Evolutionary conservation across 179 eudicot species (phyloP).

Genomic region (Camellia oleifera): DNA sequence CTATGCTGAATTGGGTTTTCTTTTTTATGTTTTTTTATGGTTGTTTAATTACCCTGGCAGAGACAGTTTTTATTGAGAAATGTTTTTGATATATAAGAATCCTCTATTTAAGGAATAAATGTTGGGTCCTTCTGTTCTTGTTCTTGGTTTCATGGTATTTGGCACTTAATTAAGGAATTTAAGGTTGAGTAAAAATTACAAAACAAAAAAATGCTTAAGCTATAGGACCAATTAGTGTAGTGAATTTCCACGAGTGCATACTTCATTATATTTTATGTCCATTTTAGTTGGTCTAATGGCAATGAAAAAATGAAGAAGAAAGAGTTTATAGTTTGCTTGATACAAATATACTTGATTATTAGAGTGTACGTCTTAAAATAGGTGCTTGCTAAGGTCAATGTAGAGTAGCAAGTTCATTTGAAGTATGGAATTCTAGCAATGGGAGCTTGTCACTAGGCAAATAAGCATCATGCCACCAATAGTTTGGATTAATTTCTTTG

Average conservation of each 20-base stretch:
- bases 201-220: neutral
- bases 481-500: neutral
- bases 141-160: neutral
- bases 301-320: neutral
- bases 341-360: neutral
- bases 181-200: neutral
- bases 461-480: neutral
- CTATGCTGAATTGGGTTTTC: neutral
- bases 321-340: too few species aligned
- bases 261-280: neutral
- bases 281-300: neutral
- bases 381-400: neutral
- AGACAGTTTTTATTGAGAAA: neutral
- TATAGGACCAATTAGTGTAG: too few species aligned
- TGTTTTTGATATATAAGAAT: neutral
- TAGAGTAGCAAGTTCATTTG: neutral
- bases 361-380: neutral
- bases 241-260: neutral
- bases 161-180: neutral
- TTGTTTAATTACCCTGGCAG: neutral
- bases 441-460: neutral
- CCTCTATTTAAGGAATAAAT: slow-evolving; percentile 4
- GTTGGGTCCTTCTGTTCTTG: neutral
- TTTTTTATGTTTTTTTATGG: neutral
- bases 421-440: neutral